Conservation (phyloP, 306 rosid species). For the Vicia sativa region DNA sequence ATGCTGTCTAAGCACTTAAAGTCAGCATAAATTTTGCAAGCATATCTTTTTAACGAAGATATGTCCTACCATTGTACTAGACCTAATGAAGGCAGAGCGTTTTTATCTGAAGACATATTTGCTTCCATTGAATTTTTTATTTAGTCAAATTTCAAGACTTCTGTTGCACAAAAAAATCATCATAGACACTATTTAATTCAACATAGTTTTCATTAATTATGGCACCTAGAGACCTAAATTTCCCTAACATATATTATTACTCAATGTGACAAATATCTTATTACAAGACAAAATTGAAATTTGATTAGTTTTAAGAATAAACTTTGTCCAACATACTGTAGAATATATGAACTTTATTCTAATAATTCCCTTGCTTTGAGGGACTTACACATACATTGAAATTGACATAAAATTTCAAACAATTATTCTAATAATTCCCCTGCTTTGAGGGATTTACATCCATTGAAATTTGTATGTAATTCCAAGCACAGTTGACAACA, state of each 20-base stretch:
- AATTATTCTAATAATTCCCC: conserved; percentile 44
- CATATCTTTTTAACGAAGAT: conserved; percentile 42
- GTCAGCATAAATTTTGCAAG: conserved; percentile 39
- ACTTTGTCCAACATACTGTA: conserved; percentile 21
- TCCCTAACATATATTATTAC: conserved; percentile 11
- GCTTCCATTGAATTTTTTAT: background rate
- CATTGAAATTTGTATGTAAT: conserved; percentile 34
- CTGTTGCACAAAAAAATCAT: background rate
- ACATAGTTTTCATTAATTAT: conserved; percentile 27
- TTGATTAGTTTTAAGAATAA: conserved; percentile 21
- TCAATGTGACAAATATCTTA: conserved; percentile 35
- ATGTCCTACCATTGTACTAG: background rate
- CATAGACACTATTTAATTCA: conserved; percentile 29
- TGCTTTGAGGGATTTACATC: conserved; percentile 41
- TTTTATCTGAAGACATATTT: background rate
- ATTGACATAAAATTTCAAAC: conserved; percentile 35
- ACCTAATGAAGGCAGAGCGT: conserved; percentile 14
- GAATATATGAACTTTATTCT: conserved; percentile 36
- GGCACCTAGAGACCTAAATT: conserved; percentile 21
- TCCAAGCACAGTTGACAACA: conserved; percentile 36
- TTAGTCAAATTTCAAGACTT: background rate
- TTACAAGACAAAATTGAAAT: conserved; percentile 36
- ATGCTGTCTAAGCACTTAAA: conserved; percentile 33
- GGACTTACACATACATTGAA: conserved; percentile 38
- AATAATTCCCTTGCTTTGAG: conserved; percentile 45